phyloP scores from a whole-genome alignment of 1,284 basidiomycete genomes.

The Ceratobasidium sp. region DNA sequence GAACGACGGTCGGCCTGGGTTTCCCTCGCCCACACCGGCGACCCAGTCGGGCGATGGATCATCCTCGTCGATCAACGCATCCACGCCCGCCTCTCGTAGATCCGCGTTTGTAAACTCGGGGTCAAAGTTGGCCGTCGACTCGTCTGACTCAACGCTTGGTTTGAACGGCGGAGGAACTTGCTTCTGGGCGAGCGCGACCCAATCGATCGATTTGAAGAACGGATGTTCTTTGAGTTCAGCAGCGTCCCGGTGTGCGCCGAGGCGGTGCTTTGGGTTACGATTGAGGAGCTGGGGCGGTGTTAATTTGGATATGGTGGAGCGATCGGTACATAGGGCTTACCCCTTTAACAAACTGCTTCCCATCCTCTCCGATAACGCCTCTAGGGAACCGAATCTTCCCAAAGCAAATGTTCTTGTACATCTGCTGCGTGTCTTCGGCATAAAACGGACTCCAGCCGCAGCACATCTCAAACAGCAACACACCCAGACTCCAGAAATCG shows the following conservation, averaged over 20 bases:
- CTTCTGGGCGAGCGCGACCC: conserved; percentile 85
- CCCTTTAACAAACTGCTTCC: conserved; percentile 99
- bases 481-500: conserved; percentile 98
- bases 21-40: conserved; percentile 51
- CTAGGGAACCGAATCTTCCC: conserved; percentile 99
- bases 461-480: conserved; percentile 96
- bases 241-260: conserved; percentile 91
- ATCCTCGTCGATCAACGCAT: conserved; percentile 71
- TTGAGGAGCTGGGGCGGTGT: conserved; percentile 83
- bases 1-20: conserved; percentile 51
- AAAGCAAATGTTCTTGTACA: conserved; percentile 99
- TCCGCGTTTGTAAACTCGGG: conserved; percentile 95
- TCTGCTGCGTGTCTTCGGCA: conserved; percentile 98
- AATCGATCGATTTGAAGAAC: conserved; percentile 95
- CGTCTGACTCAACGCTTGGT: conserved; percentile 97
- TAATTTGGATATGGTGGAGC: conserved; percentile 35
- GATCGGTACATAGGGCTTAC: conserved; percentile 63
- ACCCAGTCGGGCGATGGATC: conserved; percentile 80
- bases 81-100: conserved; percentile 74
- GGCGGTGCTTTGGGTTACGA: conserved; percentile 95
- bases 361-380: conserved; percentile 96
- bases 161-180: conserved; percentile 98
- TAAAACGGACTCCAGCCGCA: conserved; percentile 99
- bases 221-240: conserved; percentile 96
- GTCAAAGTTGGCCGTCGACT: conserved; percentile 97